Base-by-base conservation (phyloP, 2,329 filamentous ascomycete species). In the Venturia pyrina region DNA sequence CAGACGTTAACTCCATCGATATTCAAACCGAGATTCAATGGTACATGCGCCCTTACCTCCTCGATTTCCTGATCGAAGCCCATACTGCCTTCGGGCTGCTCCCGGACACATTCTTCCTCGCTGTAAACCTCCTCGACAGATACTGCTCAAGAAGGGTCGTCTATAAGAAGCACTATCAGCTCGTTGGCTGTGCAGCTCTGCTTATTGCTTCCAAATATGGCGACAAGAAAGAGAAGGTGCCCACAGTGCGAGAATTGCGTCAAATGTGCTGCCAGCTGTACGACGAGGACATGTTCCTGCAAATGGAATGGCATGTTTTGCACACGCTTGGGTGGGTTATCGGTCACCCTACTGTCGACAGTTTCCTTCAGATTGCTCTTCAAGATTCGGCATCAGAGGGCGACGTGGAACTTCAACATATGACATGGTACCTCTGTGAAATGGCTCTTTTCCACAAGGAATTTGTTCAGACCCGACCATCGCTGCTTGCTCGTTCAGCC, bases 301-400 rank as follows among this genome's bases (percentile, higher is more conserved):
- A 99, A 78, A 99, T 99, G 95, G 95, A 99, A 81, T 98, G 96
- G 93, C 95, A 99, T 77, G 93, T 99, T 46, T 85, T 99, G 71
- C 96, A 97, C 79, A 99, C 95, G 1, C 85, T 99, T 67, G 91
- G 96, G 76, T 99, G 95, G 95, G 87, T 89, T 70, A 90, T 99
- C 70, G 95, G 95, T 65, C 93, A 98, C 79, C 93, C 95, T 1
- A 98, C 95, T 37, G 90, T 97, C 70, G 93, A 98, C 78, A 90
- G 89, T 76, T 99, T 97, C 79, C 84, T 96, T 60, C 90, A 96
- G 74, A 81, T 97, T 68, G 91, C 93, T 68, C 85, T 96, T 48
- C 85, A 90, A 59, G 91, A 96, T 76, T 80, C 80, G 28, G 78
- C 80, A 11, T 90, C 89, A 73, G 91, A 96, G 75, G 83, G 87